Base-by-base conservation (phyloP, 2,329 filamentous ascomycete species). In the Cladobotryum mycophilum region DNA sequence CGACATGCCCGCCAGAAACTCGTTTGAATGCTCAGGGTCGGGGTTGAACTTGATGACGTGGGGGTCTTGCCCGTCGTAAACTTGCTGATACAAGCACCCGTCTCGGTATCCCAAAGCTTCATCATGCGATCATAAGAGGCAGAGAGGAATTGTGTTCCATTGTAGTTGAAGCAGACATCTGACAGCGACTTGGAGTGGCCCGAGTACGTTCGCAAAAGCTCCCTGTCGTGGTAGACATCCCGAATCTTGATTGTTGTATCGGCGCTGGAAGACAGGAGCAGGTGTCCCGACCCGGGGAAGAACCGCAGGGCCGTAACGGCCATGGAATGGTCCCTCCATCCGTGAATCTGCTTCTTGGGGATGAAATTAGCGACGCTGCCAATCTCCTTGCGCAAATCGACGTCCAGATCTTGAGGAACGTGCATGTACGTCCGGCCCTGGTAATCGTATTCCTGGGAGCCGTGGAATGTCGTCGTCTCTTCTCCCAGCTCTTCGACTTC, bases 61-160 rank as follows among this genome's bases (percentile, higher is more conserved):
- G 5, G 93, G 92, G 90, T 97, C 74, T 95, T 95, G 64, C 92
- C 92, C 1, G 89, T 95, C 15, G 86, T 89, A 74, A 95, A 99
- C 52, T 89, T 89, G 61, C 82, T 85, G 58, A 96, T 73, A 64
- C 92, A 97, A 60, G 85, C 79, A 42, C 93, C 93, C 18, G 89
- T 96, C 69, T 99, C 93, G 1, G 92, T 96, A 62, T 99, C 93
- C 93, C 93, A 99, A 30, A 99, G 78, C 71, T 97, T 96, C 75
- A 97, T 96, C 73, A 89, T 86, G 48, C 92, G 86, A 67, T 99
- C 93, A 68, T 95, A 99, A 14, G 89, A 93, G 1, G 88, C 87
- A 3, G 91, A 91, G 22, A 99, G 72, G 75, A 99, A 99, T 49
- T 87, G 87, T 11, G 82, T 87, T 47, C 93, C 93, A 33, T 82